phyloP scores from a whole-genome alignment of 345 rosid species.

The Lenwebbia sp. region DNA sequence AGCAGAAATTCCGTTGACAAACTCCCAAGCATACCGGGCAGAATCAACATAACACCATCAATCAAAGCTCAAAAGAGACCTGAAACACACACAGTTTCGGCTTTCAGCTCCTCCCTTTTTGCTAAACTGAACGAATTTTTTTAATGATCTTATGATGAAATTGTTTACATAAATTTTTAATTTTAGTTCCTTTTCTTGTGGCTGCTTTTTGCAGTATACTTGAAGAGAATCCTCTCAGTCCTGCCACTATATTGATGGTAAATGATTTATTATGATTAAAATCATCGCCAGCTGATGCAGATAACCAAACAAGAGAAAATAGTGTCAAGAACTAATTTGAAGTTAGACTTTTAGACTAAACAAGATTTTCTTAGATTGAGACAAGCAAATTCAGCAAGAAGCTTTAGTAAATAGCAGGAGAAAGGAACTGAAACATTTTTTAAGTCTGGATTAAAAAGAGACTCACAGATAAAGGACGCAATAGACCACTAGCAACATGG shows the following conservation, averaged over 20 bases:
- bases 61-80: not conserved
- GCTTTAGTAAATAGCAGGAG: not conserved
- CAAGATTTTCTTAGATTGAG: not conserved
- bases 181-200: not conserved
- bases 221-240: not conserved
- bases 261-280: not conserved
- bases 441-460: not conserved
- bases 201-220: not conserved
- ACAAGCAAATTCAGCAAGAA: not conserved
- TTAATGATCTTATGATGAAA: not conserved
- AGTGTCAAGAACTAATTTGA: not conserved
- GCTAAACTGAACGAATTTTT: not conserved
- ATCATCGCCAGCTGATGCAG: not conserved
- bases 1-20: not conserved
- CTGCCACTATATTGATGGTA: not conserved
- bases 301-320: not conserved
- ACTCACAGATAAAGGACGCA: constrained; percentile 76
- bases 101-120: not conserved
- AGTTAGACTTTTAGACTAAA: not conserved
- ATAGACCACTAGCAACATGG: constrained; percentile 57
- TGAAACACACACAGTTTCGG: not conserved
- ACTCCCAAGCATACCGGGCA: not conserved
- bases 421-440: not conserved
- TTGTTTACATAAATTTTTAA: not conserved
- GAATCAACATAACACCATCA: not conserved